These are phyloP conservation scores for Xylaria intraflava DNA, from an alignment of 495 filamentous ascomycete species.

Conservation along the genomic window DNA sequence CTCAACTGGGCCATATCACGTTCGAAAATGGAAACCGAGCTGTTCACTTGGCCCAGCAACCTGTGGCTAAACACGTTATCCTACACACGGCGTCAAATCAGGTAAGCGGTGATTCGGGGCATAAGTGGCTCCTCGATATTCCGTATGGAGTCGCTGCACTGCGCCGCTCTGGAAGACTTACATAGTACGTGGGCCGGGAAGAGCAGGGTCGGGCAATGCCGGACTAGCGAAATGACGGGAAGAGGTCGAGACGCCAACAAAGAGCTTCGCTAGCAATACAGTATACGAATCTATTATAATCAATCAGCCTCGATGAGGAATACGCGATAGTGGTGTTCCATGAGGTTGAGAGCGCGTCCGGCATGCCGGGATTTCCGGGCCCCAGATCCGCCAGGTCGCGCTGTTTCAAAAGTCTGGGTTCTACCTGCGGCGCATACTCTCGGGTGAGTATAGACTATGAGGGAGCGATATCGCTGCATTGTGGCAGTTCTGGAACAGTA, in stretches of 20 bases:
- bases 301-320: not conserved
- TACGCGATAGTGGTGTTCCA: not conserved
- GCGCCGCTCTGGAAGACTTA: not conserved
- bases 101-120: too few relatives aligned
- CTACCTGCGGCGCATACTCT: not conserved
- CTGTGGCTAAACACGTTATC: too few relatives aligned
- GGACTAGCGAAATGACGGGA: not conserved
- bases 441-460: not conserved
- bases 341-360: not conserved
- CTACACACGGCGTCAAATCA: too few relatives aligned
- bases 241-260: not conserved
- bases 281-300: not conserved
- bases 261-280: not conserved
- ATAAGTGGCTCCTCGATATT: not conserved
- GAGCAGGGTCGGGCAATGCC: not conserved
- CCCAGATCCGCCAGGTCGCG: not conserved
- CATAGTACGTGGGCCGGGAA: not conserved
- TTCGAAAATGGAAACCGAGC: too few relatives aligned
- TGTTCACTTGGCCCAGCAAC: too few relatives aligned
- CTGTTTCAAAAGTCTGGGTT: not conserved
- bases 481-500: too few relatives aligned
- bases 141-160: not conserved
- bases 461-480: too few relatives aligned
- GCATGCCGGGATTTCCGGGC: constrained; percentile 1
- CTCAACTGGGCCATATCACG: too few relatives aligned